phyloP scores from a whole-genome alignment of 2,329 filamentous ascomycete genomes.

The Simplicillium aogashimaense region DNA sequence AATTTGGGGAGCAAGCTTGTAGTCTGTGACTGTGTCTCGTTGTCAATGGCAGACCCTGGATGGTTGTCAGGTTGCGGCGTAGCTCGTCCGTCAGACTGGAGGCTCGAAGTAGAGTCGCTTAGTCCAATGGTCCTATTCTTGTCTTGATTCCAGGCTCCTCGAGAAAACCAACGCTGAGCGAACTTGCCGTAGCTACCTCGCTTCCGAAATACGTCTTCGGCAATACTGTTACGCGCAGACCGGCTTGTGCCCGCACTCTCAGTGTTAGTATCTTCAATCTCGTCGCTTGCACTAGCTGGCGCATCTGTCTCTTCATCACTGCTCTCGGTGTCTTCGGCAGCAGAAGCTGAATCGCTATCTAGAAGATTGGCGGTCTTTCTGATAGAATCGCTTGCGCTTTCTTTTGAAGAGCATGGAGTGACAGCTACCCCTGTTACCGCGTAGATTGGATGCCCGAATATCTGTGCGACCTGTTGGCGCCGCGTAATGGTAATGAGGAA shows the following conservation, averaged over 20 bases:
- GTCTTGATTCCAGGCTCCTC: conserved; percentile 68
- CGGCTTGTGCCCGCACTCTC: conserved; percentile 21
- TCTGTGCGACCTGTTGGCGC: conserved; percentile 79
- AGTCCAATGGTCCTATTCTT: conserved; percentile 61
- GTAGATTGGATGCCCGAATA: conserved; percentile 75
- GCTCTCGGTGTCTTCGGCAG: conserved; percentile 31
- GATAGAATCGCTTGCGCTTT: conserved; percentile 66
- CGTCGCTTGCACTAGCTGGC: conserved; percentile 24
- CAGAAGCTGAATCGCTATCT: conserved; percentile 25
- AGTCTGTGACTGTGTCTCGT: conserved; percentile 16
- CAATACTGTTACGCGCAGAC: conserved; percentile 52
- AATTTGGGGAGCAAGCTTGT: conserved; percentile 68
- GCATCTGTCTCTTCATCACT: conserved; percentile 35
- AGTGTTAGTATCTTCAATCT: conserved; percentile 30
- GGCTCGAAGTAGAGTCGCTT: conserved; percentile 29
- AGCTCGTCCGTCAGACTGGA: conserved; percentile 7
- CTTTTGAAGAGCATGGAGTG: conserved; percentile 73
- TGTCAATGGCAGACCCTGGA: conserved; percentile 30
- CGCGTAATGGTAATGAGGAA: conserved; percentile 83
- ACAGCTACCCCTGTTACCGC: conserved; percentile 80
- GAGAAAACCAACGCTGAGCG: conserved; percentile 84
- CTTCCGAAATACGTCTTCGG: conserved; percentile 77
- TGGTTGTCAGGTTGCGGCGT: conserved; percentile 9
- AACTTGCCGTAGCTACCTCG: conserved; percentile 83
- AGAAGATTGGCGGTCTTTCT: conserved; percentile 42